These are phyloP conservation scores for Komagataella phaffii DNA, from an alignment of 805 yeast species.

Conservation along the genomic window DNA sequence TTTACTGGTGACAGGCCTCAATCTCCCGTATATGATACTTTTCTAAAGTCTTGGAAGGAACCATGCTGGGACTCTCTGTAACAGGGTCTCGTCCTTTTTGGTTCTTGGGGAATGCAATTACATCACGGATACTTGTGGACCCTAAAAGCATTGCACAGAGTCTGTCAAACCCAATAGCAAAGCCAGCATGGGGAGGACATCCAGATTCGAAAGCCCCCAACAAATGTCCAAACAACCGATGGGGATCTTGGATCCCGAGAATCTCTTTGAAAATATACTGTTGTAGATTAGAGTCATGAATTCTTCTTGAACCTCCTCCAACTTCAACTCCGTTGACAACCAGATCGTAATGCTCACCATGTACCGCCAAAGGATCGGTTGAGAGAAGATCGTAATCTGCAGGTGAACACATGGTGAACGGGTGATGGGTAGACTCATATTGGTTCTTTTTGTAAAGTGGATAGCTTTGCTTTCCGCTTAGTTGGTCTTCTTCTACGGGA, in stretches of 20 bases:
- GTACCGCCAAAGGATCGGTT: conserved; percentile 43
- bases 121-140: conserved; percentile 70
- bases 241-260: conserved; percentile 44
- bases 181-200: conserved; percentile 98
- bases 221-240: conserved; percentile 71
- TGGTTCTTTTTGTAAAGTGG: conserved; percentile 43
- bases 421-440: conserved; percentile 81
- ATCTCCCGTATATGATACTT: conserved; percentile 33
- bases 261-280: conserved; percentile 54
- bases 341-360: conserved; percentile 89
- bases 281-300: conserved; percentile 78
- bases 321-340: conserved; percentile 91
- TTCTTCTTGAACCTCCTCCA: conserved; percentile 96
- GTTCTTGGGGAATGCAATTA: conserved; percentile 92
- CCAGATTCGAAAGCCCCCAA: conserved; percentile 74
- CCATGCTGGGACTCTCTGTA: conserved; percentile 72
- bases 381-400: conserved; percentile 50
- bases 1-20: conserved; percentile 1
- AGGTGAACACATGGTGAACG: conserved; percentile 83
- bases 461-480: conserved; percentile 20
- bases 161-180: conserved; percentile 91
- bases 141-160: conserved; percentile 85
- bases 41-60: conserved; percentile 32
- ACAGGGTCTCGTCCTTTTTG: conserved; percentile 80
- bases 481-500: conserved; percentile 38